Conservation (phyloP, 108 stramenopile genomes). For the Epipyxis sp. region DNA sequence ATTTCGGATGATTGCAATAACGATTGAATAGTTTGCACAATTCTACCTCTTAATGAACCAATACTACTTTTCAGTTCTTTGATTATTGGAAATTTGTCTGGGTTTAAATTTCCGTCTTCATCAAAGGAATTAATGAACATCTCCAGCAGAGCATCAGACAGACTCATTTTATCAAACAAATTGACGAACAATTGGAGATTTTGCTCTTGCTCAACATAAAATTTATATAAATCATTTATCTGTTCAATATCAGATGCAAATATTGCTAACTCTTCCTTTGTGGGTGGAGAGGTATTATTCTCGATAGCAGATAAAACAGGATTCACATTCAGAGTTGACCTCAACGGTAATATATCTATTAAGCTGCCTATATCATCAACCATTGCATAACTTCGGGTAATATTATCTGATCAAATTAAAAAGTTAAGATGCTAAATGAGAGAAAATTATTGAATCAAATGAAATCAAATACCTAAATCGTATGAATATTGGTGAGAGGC, state of each 20-base stretch:
- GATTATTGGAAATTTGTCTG: conserved; percentile 42
- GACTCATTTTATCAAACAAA: background rate
- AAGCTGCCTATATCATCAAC: too few species aligned
- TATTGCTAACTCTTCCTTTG: background rate
- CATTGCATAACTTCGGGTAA: too few species aligned
- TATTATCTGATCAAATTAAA: too few species aligned
- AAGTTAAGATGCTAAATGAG: too few species aligned
- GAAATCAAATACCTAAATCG: too few species aligned
- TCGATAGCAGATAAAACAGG: background rate
- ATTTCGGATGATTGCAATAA: conserved; percentile 35
- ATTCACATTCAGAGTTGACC: background rate
- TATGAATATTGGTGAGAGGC: too few species aligned
- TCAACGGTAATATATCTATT: too few species aligned
- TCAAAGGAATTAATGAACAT: conserved; percentile 48
- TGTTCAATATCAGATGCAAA: background rate
- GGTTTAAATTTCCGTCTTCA: conserved; percentile 41
- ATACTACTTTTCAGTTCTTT: conserved; percentile 37
- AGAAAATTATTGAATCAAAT: too few species aligned
- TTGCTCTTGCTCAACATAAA: background rate
- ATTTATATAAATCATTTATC: background rate
- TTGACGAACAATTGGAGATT: background rate
- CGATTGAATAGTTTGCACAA: conserved; percentile 34
- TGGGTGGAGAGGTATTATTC: background rate
- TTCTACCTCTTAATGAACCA: conserved; percentile 31
- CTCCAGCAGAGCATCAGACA: conserved; percentile 43